phyloP scores from a whole-genome alignment of 176 grass and related monocot species.

The Bolboschoenus planiculmis region DNA sequence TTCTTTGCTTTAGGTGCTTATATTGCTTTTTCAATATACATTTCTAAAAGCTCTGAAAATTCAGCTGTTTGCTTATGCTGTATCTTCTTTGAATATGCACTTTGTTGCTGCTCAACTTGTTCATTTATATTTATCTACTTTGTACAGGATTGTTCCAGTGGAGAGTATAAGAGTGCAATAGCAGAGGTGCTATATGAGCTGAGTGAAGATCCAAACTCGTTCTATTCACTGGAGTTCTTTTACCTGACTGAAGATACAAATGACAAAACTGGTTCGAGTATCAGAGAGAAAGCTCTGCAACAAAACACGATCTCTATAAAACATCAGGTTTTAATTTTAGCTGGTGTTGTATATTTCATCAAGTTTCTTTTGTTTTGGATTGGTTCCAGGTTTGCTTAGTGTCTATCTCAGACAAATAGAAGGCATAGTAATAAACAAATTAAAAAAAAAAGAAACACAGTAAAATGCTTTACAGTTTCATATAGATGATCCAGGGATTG shows the following conservation, averaged over 20 bases:
- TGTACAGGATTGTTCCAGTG: slow-evolving; percentile 60
- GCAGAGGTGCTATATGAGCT: slow-evolving; percentile 56
- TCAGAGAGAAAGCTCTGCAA: slow-evolving; percentile 15
- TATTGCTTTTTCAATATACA: background rate
- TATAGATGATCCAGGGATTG: background rate
- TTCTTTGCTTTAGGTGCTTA: background rate
- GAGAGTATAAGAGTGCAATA: slow-evolving; percentile 59
- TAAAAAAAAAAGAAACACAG: background rate
- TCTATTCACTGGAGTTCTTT: slow-evolving; percentile 67
- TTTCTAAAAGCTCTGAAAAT: background rate
- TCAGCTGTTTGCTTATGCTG: background rate
- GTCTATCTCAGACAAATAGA: background rate
- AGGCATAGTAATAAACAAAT: background rate
- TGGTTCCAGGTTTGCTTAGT: background rate
- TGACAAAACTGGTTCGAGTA: slow-evolving; percentile 20
- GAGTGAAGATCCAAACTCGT: slow-evolving; percentile 38
- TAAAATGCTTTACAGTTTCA: background rate
- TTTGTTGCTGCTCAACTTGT: background rate
- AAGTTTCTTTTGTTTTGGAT: slow-evolving; percentile 39
- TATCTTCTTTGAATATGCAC: background rate
- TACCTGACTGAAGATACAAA: slow-evolving; percentile 38
- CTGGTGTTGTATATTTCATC: slow-evolving; percentile 34
- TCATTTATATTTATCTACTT: background rate
- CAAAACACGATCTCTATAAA: slow-evolving; percentile 45
- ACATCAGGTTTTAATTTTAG: slow-evolving; percentile 52